These are phyloP conservation scores for Argentina anserina DNA, from an alignment of 306 rosid genomes.

Conservation along the genomic window DNA sequence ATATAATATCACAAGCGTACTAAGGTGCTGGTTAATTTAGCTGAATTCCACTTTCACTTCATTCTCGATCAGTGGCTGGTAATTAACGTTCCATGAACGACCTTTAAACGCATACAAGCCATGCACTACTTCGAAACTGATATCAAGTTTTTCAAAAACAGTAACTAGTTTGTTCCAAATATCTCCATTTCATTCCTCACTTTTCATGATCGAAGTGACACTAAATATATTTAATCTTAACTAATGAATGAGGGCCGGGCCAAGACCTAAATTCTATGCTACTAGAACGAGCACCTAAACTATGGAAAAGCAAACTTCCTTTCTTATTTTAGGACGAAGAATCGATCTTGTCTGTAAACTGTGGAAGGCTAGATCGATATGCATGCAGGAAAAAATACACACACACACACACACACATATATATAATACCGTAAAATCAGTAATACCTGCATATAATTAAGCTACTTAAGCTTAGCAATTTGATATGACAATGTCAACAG, in stretches of 20 bases:
- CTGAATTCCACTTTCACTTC: constrained; percentile 36
- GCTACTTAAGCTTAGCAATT: neutral
- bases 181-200: neutral
- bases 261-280: neutral
- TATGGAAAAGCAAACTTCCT: constrained; percentile 47
- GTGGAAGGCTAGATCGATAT: neutral
- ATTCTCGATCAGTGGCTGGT: constrained; percentile 7
- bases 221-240: neutral
- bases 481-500: neutral
- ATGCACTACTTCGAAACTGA: constrained; percentile 11
- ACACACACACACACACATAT: too few relatives aligned
- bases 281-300: constrained; percentile 20
- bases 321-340: constrained; percentile 20
- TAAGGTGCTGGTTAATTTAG: constrained; percentile 23
- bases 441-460: neutral
- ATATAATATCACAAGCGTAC: neutral
- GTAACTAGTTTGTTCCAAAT: neutral
- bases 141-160: constrained; percentile 1
- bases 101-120: constrained; percentile 14
- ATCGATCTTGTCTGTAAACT: neutral
- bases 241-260: neutral
- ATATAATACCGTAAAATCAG: neutral
- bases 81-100: neutral
- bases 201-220: constrained; percentile 1
- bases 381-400: neutral